A percentile compares a stretch with the other conserved stretches of the same genome.
phyloP scores from a whole-genome alignment of 2,329 filamentous ascomycete genomes.

The Beauveria sp. region DNA sequence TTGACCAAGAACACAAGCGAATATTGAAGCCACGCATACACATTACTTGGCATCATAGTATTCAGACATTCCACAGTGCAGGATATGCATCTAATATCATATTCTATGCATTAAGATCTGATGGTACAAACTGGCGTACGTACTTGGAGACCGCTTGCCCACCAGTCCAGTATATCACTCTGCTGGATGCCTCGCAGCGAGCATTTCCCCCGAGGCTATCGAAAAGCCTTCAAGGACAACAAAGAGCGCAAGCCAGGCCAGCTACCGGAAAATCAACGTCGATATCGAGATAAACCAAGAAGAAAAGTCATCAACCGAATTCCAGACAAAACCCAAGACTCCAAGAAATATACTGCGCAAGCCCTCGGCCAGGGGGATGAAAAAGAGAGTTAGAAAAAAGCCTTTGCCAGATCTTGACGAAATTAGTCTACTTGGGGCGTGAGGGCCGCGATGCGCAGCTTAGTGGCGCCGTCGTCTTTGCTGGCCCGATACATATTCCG shows the following conservation, averaged over 20 bases:
- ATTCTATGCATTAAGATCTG: slow-evolving; percentile 9
- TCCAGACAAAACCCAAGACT: slow-evolving; percentile 32
- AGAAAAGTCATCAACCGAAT: slow-evolving; percentile 28
- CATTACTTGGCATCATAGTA: not conserved
- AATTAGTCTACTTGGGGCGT: slow-evolving; percentile 3
- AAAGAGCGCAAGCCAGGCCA: not conserved
- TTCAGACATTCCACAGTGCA: not conserved
- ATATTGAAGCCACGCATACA: not conserved
- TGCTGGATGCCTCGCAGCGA: not conserved
- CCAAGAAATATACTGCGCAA: slow-evolving; percentile 30
- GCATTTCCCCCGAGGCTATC: not conserved
- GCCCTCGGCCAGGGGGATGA: slow-evolving; percentile 18
- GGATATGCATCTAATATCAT: slow-evolving; percentile 7
- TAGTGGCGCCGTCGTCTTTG: not conserved
- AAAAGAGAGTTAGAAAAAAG: slow-evolving; percentile 1
- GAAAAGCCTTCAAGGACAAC: not conserved
- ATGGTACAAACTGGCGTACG: slow-evolving; percentile 1
- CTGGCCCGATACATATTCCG: not conserved
- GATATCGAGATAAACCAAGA: slow-evolving; percentile 16
- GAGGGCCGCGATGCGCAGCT: not conserved
- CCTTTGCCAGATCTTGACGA: slow-evolving; percentile 2
- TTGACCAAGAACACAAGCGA: not conserved
- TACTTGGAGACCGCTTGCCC: not conserved
- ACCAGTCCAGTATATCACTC: slow-evolving; percentile 3
- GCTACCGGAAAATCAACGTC: slow-evolving; percentile 9